Base-by-base conservation (phyloP, 1,284 basidiomycete species). In the Filobasidium uniguttulatum region DNA sequence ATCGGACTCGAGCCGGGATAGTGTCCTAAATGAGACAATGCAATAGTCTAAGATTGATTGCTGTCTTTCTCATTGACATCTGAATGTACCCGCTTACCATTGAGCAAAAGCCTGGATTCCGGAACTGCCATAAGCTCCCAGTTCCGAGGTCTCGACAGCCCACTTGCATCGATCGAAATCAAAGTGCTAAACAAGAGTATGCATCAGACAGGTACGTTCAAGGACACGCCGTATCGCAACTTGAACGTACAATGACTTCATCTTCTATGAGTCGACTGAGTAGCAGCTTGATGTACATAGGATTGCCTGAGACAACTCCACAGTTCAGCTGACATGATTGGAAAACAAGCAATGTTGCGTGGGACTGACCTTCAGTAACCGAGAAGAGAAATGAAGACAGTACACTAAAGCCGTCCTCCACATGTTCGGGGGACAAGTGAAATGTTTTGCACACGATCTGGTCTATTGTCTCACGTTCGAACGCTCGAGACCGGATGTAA, bases 41-140 rank as follows among this genome's bases (percentile, higher is more conserved):
- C n/a, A 33, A n/a, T n/a, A n/a, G n/a, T 31, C 63, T 62, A 10
- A 64, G 31, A 9, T 33, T n/a, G 31, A n/a, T 33, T 33, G 31
- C 9, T 33, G 57, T 10, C 57, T 60, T 1, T 62, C 59, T 10
- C 5, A 6, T 64, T 19, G 48, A 44, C 23, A 61, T 44, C 1
- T 30, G n/a, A n/a, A n/a, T n/a, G n/a, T n/a, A n/a, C n/a, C 37
- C 5, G 20, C 43, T 38, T 33, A 53, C 51, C 40, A 44, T 12
- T 36, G 41, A 3, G 47, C 46, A 34, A 55, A 55, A 17, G 30
- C 43, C 8, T 52, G 50, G 23, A 55, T 31, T 3, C 54, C 47
- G 20, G 43, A 37, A 17, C 37, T 49, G 17, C 46, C 20, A 23
- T 55, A 55, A n/a, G 28, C 22, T 5, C 47, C 23, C 6, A 55